phyloP scores from a whole-genome alignment of 495 filamentous ascomycete genomes.

The Trichocladium antarcticum region DNA sequence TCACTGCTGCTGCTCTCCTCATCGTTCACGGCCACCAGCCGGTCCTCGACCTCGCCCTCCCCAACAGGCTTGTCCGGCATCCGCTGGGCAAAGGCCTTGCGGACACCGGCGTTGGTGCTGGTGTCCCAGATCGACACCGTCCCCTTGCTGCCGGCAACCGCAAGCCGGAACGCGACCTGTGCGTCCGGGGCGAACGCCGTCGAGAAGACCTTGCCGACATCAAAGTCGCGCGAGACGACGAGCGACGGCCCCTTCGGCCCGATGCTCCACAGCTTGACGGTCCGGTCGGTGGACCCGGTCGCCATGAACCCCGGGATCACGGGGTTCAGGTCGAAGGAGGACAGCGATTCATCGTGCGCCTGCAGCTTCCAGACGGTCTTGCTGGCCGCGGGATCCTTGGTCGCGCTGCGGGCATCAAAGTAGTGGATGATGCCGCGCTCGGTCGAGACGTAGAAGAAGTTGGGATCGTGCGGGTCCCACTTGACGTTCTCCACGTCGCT shows the following conservation, averaged over 20 bases:
- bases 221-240: constrained; percentile 83
- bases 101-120: constrained; percentile 83
- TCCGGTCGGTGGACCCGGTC: constrained; percentile 85
- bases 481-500: constrained; percentile 84
- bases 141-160: constrained; percentile 91
- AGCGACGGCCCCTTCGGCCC: constrained; percentile 66
- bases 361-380: constrained; percentile 90
- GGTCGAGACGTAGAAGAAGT: constrained; percentile 91
- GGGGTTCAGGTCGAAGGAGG: constrained; percentile 86
- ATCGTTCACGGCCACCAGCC: constrained; percentile 58
- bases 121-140: constrained; percentile 94
- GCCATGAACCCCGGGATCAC: constrained; percentile 83
- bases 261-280: constrained; percentile 94
- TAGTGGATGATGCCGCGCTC: constrained; percentile 83
- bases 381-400: constrained; percentile 54
- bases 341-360: constrained; percentile 88
- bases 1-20: constrained; percentile 47
- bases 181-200: constrained; percentile 78
- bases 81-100: constrained; percentile 68
- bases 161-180: constrained; percentile 80
- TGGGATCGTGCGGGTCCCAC: constrained; percentile 87
- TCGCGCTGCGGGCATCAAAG: constrained; percentile 64
- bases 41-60: constrained; percentile 61
- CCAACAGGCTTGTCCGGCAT: constrained; percentile 34
- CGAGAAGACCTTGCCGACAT: constrained; percentile 89